Conservation (phyloP, 2,329 filamentous ascomycete species). For the Penicillium sp. region DNA sequence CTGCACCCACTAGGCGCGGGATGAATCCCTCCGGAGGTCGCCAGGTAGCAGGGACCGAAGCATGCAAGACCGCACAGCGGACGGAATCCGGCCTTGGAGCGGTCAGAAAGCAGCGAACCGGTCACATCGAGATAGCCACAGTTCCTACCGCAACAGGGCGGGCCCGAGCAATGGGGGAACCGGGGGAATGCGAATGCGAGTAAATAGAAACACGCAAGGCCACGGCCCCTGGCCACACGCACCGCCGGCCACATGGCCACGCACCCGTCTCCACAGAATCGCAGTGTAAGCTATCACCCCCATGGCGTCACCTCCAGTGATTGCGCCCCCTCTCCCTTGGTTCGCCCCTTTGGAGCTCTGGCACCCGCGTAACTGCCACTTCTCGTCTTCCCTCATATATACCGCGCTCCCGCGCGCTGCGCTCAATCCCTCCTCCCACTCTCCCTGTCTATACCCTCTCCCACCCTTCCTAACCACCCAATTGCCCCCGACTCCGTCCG, state of each 20-base stretch:
- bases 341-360: slow-evolving; percentile 8
- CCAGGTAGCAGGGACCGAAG: no score
- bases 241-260: slow-evolving; percentile 10
- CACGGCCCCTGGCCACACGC: slow-evolving; percentile 9
- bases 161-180: not conserved
- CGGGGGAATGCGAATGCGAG: not conserved
- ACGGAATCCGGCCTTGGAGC: no score
- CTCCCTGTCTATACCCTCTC: slow-evolving; percentile 38
- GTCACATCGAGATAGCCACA: no score
- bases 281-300: slow-evolving; percentile 17
- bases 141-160: not conserved
- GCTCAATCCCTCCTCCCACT: slow-evolving; percentile 33
- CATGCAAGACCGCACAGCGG: no score
- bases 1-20: no score
- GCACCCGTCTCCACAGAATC: slow-evolving; percentile 14
- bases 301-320: slow-evolving; percentile 24
- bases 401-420: slow-evolving; percentile 5
- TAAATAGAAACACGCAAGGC: not conserved
- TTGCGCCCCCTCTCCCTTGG: slow-evolving; percentile 15
- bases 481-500: no score
- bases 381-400: slow-evolving; percentile 10
- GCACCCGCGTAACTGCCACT: slow-evolving; percentile 16
- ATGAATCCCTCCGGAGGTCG: no score
- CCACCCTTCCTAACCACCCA: no score
- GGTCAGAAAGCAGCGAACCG: no score